A percentile compares a stretch with the other conserved stretches of the same genome.
phyloP scores from a whole-genome alignment of 257 asterid genomes.

The Solanum stenotomum region DNA sequence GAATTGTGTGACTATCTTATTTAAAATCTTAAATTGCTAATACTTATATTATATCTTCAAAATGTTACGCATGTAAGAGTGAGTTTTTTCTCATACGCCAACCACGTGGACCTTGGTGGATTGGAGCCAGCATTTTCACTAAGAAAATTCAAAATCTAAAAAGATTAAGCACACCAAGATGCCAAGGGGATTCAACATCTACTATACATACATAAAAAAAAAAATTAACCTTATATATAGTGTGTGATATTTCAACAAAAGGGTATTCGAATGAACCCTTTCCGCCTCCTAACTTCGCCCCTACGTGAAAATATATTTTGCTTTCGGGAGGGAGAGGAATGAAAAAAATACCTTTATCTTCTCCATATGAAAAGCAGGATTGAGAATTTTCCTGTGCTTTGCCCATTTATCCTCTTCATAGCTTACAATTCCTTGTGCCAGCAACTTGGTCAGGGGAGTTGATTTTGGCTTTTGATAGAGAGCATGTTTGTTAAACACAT shows the following conservation, averaged over 20 bases:
- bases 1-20: not conserved
- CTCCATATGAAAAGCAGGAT: conserved; percentile 52
- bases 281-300: not conserved
- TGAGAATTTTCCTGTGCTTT: conserved; percentile 47
- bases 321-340: not conserved
- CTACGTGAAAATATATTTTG: not conserved
- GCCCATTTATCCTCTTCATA: conserved; percentile 42
- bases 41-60: not conserved
- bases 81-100: not conserved
- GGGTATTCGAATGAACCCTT: not conserved
- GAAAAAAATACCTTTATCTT: conserved; percentile 6
- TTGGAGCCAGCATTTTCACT: not conserved
- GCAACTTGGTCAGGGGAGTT: conserved; percentile 29
- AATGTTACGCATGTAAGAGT: not conserved
- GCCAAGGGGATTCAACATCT: not conserved
- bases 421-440: conserved; percentile 22
- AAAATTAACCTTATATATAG: not conserved
- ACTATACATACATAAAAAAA: not conserved
- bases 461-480: conserved; percentile 15
- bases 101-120: not conserved
- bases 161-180: not conserved
- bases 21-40: not conserved
- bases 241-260: not conserved
- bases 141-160: not conserved
- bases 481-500: conserved; percentile 21